A percentile compares a stretch with the other conserved stretches of the same genome.
phyloP scores from a whole-genome alignment of 768 basidiomycete species.

The Ramaria sp. region DNA sequence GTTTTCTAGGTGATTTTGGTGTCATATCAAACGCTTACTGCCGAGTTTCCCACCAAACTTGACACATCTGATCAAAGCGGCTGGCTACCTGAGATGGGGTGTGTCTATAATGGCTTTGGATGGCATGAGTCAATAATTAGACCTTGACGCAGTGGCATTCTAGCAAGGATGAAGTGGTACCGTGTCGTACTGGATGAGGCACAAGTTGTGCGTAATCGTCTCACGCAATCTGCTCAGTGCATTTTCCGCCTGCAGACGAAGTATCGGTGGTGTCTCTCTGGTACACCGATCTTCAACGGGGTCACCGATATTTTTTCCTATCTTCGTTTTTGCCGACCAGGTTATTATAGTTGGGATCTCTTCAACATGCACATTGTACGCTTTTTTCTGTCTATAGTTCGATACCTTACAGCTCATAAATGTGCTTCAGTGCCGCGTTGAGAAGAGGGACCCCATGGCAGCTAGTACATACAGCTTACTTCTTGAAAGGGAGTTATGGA shows the following conservation, averaged over 20 bases:
- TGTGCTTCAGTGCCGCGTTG: constrained; percentile 34
- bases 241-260: constrained; percentile 34
- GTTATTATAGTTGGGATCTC: constrained; percentile 32
- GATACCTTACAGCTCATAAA: not conserved
- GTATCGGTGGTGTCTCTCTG: constrained; percentile 73
- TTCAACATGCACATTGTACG: constrained; percentile 51
- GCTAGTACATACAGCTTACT: constrained; percentile 32
- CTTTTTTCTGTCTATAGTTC: not conserved
- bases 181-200: constrained; percentile 72
- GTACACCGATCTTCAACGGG: constrained; percentile 65
- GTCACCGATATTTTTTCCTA: constrained; percentile 17
- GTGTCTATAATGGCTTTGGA: not conserved
- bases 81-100: constrained; percentile 45
- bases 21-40: constrained; percentile 58
- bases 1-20: constrained; percentile 52
- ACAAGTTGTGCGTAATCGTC: constrained; percentile 64
- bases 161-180: constrained; percentile 54
- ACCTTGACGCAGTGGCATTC: constrained; percentile 35
- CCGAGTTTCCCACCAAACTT: constrained; percentile 41
- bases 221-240: not conserved
- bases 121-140: not conserved
- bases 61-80: constrained; percentile 35
- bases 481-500: not conserved
- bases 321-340: constrained; percentile 5
- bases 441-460: constrained; percentile 44